Conservation (phyloP, 352 stramenopile species). For the Pythium dissimile region DNA sequence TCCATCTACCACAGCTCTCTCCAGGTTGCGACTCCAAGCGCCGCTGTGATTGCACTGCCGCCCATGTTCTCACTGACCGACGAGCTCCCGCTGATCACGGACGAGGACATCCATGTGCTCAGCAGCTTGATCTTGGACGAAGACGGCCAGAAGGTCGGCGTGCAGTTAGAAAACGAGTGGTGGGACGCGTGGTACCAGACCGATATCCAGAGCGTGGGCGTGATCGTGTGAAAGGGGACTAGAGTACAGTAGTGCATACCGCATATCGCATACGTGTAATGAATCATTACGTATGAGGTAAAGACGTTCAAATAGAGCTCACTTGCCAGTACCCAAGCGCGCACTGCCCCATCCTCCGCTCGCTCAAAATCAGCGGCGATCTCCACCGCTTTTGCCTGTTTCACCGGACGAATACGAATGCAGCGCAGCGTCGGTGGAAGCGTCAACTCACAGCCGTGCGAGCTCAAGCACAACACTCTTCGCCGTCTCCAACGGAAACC, state of each 20-base stretch:
- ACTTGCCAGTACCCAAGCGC: constrained; percentile 4
- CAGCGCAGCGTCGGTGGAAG: not conserved
- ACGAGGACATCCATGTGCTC: not conserved
- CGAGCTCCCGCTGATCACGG: not conserved
- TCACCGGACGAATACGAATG: not conserved
- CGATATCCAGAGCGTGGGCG: not conserved
- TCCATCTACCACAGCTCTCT: too few relatives aligned
- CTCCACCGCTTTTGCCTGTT: constrained; percentile 4
- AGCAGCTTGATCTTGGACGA: not conserved
- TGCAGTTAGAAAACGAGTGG: too few relatives aligned
- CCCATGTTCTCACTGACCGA: too few relatives aligned
- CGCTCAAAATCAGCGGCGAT: not conserved
- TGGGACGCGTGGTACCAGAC: too few relatives aligned
- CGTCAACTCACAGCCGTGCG: not conserved
- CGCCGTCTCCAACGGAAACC: not conserved
- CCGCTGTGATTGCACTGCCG: too few relatives aligned
- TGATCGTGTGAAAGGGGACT: not conserved
- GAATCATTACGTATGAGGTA: too few relatives aligned
- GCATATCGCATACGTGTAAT: too few relatives aligned
- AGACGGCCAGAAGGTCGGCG: too few relatives aligned
- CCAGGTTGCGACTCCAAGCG: too few relatives aligned
- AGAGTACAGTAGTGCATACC: too few relatives aligned
- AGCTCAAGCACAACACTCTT: not conserved
- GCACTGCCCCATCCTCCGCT: constrained; percentile 2
- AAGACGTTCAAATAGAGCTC: too few relatives aligned